Evolutionary conservation across 139 green algal genomes (phyloP), one percentile per base, ranked within the genome.

Genomic region (Asterochloris erici): DNA sequence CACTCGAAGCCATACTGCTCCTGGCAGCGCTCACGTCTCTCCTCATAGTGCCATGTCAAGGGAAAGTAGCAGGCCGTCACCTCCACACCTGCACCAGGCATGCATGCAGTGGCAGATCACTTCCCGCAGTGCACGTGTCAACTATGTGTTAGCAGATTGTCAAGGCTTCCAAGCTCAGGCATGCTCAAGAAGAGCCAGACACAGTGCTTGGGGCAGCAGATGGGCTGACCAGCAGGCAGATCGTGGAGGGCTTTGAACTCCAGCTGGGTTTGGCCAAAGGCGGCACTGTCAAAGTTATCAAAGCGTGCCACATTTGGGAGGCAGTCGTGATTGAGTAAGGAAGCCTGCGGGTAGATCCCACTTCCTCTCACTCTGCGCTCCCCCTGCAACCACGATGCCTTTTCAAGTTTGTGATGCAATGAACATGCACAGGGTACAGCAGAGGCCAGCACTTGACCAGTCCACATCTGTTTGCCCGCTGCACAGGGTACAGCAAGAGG

Each of bases 1-100:
- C 94, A 97, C 15, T 26, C 66, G 82, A 97, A 97, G 70, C 91
- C 91, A 76, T 97, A 97, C 80, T 94, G 86, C 73, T 94, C 86
- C 21, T 66, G 63, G 84, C 86, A 93, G 17, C 83, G 79, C 79
- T 84, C 21, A 84, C 94, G 93, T 27, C 92, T 83, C 68, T 97
- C 88, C 64, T 78, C 21, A 27, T 90, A 86, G 47, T 75, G 68
- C 90, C 91, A 94, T 28, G 84, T 82, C 54, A 97, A 83, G 12
- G 93, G 93, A 66, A 93, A 93, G 86, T 97, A 97, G 81, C 86
- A 92, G 68, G 91, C 85, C 0, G 89, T 87, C 17, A 97, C 63
- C 88, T 97, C 93, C 28, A 90, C 92, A 14, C 91, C 92, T 86
- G 88, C 38, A 79, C 15, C 68, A 66, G 13, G 29, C 12, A 12